Conservation (phyloP, 106 monocot species). For the Vanilla planifolia region DNA sequence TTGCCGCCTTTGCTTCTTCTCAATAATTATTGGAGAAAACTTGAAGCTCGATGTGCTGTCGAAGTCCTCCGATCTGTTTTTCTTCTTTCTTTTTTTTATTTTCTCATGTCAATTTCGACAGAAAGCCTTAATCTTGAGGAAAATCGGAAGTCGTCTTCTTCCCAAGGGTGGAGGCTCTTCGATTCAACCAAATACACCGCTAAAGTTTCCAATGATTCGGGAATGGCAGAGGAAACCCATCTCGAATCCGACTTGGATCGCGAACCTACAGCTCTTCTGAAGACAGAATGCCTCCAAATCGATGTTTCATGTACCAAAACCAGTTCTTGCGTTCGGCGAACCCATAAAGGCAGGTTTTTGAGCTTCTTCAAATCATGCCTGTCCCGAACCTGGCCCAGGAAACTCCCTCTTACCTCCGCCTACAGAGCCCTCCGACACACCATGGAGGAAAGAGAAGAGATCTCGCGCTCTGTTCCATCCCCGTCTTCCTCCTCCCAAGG, state of each 20-base stretch:
- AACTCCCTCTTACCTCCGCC: neutral
- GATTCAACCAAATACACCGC: no score
- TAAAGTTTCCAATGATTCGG: neutral
- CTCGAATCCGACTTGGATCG: neutral
- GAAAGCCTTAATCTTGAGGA: no score
- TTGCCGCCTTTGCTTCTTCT: no score
- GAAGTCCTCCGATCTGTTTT: no score
- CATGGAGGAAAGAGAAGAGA: conserved; percentile 19
- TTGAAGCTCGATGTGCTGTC: no score
- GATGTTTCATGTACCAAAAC: neutral
- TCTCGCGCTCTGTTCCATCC: conserved; percentile 20
- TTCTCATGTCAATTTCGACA: no score
- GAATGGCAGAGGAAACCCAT: neutral
- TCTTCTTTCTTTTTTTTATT: no score
- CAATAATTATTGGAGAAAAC: no score
- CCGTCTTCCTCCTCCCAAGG: neutral
- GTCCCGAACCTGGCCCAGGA: neutral
- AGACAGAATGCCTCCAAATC: neutral
- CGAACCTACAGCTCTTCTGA: neutral
- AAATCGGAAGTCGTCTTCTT: no score
- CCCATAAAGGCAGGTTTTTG: neutral
- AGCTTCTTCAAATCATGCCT: conserved; percentile 3
- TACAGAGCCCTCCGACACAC: neutral
- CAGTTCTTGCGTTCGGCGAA: neutral
- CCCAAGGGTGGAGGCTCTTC: no score